Conservation (phyloP, 2,329 filamentous ascomycete genomes). For the Diaporthe citriasiana region DNA sequence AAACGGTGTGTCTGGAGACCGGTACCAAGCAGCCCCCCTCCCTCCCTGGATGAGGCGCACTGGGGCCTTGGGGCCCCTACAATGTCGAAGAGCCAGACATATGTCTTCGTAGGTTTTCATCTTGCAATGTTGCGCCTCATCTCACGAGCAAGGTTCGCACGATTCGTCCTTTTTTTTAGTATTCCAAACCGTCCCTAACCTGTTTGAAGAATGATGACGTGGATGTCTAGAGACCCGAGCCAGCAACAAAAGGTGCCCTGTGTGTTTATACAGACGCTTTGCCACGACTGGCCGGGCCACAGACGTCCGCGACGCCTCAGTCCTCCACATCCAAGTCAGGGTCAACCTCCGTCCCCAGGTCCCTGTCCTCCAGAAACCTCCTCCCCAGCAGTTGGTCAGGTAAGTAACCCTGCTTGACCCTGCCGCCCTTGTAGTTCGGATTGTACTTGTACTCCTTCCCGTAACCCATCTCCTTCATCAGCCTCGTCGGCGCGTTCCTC, state of each 20-base stretch:
- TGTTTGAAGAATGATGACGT: neutral
- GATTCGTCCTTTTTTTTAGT: neutral
- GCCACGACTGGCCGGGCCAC: neutral
- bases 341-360: conserved; percentile 86
- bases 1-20: neutral
- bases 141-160: neutral
- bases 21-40: too few relatives aligned
- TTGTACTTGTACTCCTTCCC: conserved; percentile 97
- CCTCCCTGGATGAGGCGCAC: too few relatives aligned
- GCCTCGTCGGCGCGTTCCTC: conserved; percentile 88
- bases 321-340: conserved; percentile 68
- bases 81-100: neutral
- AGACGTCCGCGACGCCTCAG: neutral
- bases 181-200: neutral
- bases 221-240: neutral
- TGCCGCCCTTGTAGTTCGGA: conserved; percentile 87
- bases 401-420: conserved; percentile 90
- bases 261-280: neutral
- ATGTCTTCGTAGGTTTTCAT: neutral
- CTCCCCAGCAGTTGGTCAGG: conserved; percentile 80
- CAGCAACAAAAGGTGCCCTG: conserved; percentile 2
- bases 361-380: conserved; percentile 82
- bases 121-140: neutral
- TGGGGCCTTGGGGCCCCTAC: neutral
- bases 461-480: conserved; percentile 95